Evolutionary conservation across 2,329 filamentous ascomycete species (phyloP), one percentile per base, ranked within the genome.

Genomic region (Aspergillus sergii): DNA sequence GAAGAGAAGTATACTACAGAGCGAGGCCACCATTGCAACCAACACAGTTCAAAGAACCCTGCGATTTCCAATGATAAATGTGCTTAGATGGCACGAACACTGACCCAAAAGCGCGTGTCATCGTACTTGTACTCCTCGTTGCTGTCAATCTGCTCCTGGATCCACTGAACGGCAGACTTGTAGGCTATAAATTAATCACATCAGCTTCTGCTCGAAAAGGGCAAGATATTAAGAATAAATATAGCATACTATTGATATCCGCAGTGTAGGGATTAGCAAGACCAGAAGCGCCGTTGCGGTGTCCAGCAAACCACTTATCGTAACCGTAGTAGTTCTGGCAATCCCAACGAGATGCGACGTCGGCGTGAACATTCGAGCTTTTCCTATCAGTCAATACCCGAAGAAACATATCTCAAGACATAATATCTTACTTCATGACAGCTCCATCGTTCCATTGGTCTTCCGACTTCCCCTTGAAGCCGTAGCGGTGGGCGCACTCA

Each of bases 51-150:
- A 19, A 16, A 34, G 9, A 51, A 34, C 3, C 10, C 1, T 19
- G 9, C 3, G 19, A 12, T 1, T n/a, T 4, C 16, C 39, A 3
- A 8, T 2, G 30, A 28, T 3, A 30, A 9, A 5, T n/a, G 0
- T 10, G 28, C 28, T 32, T 51, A 51, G 28, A 51, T 51, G 2
- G 48, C 48, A 5, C 11, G 28, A n/a, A 73, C 68, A 41, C 68
- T 34, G 30, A 72, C 71, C 69, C 69, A 75, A 60, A 74, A 75
- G 21, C 73, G 68, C 39, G 71, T 73, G 63, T 75, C 71, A 53
- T 75, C 73, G 32, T 51, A 64, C 56, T 64, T 61, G 45, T 73
- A 72, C 48, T 57, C 62, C 1, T 60, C 12, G 39, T 65, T 57
- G 54, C 66, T 68, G 28, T 70, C 68, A 51, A 75, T 67, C 66